Evolutionary conservation across 768 basidiomycete genomes (phyloP).

Genomic region (Boletus pseudo-olivaceus): DNA sequence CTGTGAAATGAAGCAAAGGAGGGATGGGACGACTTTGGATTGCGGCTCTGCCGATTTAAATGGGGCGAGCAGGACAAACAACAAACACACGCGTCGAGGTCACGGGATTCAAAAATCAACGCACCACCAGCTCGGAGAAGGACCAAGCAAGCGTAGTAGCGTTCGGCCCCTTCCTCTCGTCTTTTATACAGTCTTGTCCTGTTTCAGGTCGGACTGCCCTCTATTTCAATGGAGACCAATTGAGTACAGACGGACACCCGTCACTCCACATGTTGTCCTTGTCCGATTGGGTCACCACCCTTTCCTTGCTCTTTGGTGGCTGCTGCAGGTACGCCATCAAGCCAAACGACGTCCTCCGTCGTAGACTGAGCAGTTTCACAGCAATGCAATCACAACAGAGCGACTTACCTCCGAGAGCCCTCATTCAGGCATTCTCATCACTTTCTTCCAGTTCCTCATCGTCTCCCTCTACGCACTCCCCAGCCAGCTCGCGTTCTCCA

Average conservation of each 20-base stretch:
- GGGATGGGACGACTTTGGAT: not conserved
- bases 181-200: not conserved
- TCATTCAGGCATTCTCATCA: conserved; percentile 76
- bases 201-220: not conserved
- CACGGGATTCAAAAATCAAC: conserved; percentile 29
- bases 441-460: conserved; percentile 79
- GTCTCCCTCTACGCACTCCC: conserved; percentile 75
- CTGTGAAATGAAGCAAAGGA: conserved; percentile 17
- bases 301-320: conserved; percentile 82
- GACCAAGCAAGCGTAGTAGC: not conserved
- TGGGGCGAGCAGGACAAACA: conserved; percentile 7
- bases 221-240: not conserved
- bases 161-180: not conserved
- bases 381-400: conserved; percentile 78
- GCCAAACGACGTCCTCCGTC: not conserved
- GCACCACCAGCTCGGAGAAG: not conserved
- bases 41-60: conserved; percentile 8
- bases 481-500: conserved; percentile 43
- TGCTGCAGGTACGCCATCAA: conserved; percentile 64
- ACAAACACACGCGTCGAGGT: conserved; percentile 24
- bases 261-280: conserved; percentile 11
- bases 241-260: not conserved
- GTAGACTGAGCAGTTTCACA: conserved; percentile 23
- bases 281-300: conserved; percentile 55
- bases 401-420: conserved; percentile 67